Conservation (phyloP, 75 land plant genomes). For the Cupressus sempervirens region DNA sequence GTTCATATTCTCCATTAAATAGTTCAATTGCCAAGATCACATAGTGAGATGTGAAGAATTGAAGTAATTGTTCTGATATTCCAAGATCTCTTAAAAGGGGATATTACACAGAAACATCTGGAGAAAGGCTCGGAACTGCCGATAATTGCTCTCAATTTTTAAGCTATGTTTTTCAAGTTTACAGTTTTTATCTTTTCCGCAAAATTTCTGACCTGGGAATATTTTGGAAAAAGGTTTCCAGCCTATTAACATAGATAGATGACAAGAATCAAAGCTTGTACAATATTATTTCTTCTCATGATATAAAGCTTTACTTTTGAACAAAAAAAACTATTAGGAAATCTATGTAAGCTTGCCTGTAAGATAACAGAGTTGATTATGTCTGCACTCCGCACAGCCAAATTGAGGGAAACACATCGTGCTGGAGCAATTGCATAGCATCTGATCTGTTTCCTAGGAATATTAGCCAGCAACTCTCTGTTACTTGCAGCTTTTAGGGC, state of each 20-base stretch:
- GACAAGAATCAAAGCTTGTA: background rate
- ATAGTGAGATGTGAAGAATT: no score
- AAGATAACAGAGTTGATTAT: constrained; percentile 77
- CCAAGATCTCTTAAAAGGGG: no score
- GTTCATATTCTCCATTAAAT: no score
- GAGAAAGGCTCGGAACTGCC: background rate
- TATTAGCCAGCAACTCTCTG: constrained; percentile 53
- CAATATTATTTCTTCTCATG: background rate
- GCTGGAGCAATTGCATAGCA: constrained; percentile 88
- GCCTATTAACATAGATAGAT: background rate
- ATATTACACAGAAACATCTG: background rate
- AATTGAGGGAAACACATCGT: constrained; percentile 80
- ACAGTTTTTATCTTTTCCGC: background rate
- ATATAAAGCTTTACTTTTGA: background rate
- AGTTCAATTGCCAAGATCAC: no score
- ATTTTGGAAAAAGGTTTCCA: no score
- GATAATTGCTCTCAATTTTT: background rate
- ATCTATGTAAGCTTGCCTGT: constrained; percentile 39
- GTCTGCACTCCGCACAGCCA: constrained; percentile 89
- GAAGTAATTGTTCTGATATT: no score
- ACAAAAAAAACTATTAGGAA: background rate
- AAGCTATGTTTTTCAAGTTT: background rate
- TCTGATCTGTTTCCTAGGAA: constrained; percentile 65
- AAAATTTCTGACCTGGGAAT: background rate
- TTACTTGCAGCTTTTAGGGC: constrained; percentile 56